Base-by-base conservation (phyloP, 345 rosid species). In the Noccaea bulbosa region DNA sequence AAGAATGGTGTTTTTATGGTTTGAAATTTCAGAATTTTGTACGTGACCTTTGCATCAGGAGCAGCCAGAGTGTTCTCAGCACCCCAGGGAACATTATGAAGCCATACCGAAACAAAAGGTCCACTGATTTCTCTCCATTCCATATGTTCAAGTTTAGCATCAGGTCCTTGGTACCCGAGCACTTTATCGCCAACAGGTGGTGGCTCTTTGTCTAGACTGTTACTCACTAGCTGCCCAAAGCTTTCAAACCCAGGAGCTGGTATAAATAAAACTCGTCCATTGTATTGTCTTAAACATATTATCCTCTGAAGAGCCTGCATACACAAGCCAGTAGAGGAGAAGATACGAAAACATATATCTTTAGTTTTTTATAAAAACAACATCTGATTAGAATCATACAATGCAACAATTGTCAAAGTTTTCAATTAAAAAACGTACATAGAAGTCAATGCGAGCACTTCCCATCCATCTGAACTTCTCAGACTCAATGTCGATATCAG, bases 1-100 rank as follows among this genome's bases (percentile, higher is more conserved):
- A 61, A 37, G 6, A 47, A 40, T 40, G 44, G 44, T 40, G 6
- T 9, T 56, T 14, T 9, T 15, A 6, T 11, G 44, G 20, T 17
- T 57, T 6, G 12, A n/a, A 46, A 46, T 14, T 47, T 8, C 49
- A n/a, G 14, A 47, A 60, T 39, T 37, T 41, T 61, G 38, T 38
- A 65, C 72, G 83, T 27, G 69, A 88, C 98, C 98, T 91, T 83
- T 6, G 98, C 99, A 56, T 80, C 62, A n/a, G 99, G 99, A 70
- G 99, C 99, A 58, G 92, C 93, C 85, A 88, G 74, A 58, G 73
- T 68, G 73, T 79, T 80, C 76, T 92, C 93, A 8, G 83, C 68
- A 40, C 96, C 97, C 99, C 98, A 94, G n/a, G 97, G 95, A 49
- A 91, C 98, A 76, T 94, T 94, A 65, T 94, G 99, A 79, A 94